phyloP scores from a whole-genome alignment of 129 eudicot species.

The Scalesia atractyloides region DNA sequence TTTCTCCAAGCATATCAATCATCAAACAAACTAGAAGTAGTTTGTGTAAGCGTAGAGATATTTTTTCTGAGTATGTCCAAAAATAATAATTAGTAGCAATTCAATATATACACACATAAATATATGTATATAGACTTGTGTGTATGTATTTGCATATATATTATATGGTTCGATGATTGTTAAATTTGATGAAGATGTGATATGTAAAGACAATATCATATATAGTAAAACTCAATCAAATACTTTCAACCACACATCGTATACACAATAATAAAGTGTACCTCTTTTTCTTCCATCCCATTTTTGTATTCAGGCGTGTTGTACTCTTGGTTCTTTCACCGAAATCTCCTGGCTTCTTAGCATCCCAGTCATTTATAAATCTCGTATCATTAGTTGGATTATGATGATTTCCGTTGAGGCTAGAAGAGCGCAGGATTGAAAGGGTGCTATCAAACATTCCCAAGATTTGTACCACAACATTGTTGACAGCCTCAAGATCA shows the following conservation, averaged over 20 bases:
- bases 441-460: conserved; percentile 40
- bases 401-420: conserved; percentile 24
- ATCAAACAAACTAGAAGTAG: conserved; percentile 32
- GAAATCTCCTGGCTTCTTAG: conserved; percentile 30
- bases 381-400: not conserved
- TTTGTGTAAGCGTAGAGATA: conserved; percentile 21
- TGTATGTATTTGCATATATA: no score
- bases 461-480: conserved; percentile 39
- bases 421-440: conserved; percentile 19
- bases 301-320: conserved; percentile 28
- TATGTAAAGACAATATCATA: not conserved
- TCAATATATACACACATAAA: not conserved
- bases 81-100: not conserved
- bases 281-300: conserved; percentile 69
- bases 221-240: not conserved
- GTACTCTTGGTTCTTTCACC: conserved; percentile 30
- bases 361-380: not conserved
- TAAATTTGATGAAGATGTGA: not conserved
- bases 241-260: not conserved
- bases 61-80: conserved; percentile 42
- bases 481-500: conserved; percentile 29
- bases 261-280: conserved; percentile 12
- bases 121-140: not conserved
- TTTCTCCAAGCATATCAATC: conserved; percentile 87
- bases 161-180: not conserved